Base-by-base conservation (phyloP, 2,329 filamentous ascomycete genomes). In the Aaosphaeria arxii region DNA sequence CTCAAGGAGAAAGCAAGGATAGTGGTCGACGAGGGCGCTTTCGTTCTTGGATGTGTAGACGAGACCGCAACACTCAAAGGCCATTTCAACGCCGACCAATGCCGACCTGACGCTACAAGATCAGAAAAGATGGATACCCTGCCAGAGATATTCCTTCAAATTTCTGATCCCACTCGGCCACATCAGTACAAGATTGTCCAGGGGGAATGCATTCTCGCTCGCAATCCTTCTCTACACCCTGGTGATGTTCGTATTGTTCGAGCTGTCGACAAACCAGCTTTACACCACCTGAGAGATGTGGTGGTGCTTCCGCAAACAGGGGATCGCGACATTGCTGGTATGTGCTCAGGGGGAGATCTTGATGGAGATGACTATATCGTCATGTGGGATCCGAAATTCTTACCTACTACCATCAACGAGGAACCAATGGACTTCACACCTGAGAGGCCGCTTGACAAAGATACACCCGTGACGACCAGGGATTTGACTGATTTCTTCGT, bases 361-460 rank as follows among this genome's bases (percentile, higher is more conserved):
- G 94, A 99, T 63, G 94, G 94, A 0, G 94, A 99, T 60, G 94
- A 99, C 64, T 99, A 91, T 65, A 86, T 97, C 47, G 84, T 97
- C 5, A 87, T 96, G 41, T 99, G 94, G 92, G 91, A 99, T 56
- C 67, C 77, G 24, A 79, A 82, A 11, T 74, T 99, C 5, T 75
- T 95, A 29, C 65, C 66, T 5, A 55, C 70, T 1, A 72, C 81
- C 44, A 89, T 88, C 82, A 89, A 94, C 56, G 76, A 81, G 32
- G 73, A 79, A 0, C 86, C 94, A 0, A 96, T 97, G 89, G 79
- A 87, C 53, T 94, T 91, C 61, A 75, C 77, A 0, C 75, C 83
- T 0, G 75, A 82, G 0, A 74, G 77, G 40, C 82, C 87, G 0
- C 63, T 74, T 9, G 74, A 78, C 17, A 74, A 86, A 5, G 70